These are phyloP conservation scores for Gamsiella multidivaricata DNA, from an alignment of 192 early-diverging fungal genomes.

Conservation along the genomic window DNA sequence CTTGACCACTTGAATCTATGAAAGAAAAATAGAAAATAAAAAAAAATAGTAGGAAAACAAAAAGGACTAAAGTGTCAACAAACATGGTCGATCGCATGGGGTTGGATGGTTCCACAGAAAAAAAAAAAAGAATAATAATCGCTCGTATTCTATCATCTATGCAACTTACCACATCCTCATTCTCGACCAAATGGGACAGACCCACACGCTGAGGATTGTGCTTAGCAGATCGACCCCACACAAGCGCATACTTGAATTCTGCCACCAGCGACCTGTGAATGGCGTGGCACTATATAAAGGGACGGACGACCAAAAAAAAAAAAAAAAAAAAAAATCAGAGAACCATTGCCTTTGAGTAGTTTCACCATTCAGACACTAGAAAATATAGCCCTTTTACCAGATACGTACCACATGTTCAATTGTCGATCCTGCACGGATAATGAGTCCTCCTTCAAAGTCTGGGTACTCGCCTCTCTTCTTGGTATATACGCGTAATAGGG, in stretches of 20 bases:
- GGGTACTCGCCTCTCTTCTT: constrained; percentile 95
- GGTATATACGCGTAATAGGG: constrained; percentile 94
- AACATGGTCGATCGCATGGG: too few species aligned
- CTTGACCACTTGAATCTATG: constrained; percentile 53
- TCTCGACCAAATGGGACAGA: constrained; percentile 80
- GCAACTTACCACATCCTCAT: constrained; percentile 90
- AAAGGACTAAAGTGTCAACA: not conserved
- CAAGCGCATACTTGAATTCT: constrained; percentile 95
- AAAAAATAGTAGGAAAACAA: not conserved
- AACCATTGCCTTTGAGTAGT: not conserved
- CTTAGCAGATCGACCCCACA: constrained; percentile 94
- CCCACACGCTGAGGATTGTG: constrained; percentile 98
- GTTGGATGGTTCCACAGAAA: too few species aligned
- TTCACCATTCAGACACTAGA: too few species aligned
- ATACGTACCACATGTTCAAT: constrained; percentile 77
- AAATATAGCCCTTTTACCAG: not conserved
- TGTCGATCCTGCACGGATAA: constrained; percentile 84
- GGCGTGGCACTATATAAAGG: constrained; percentile 68
- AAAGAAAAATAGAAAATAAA: not conserved
- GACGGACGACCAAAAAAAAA: not conserved
- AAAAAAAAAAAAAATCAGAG: not conserved
- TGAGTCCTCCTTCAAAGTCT: constrained; percentile 92
- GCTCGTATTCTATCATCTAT: too few species aligned
- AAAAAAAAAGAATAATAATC: not conserved
- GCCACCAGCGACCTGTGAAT: constrained; percentile 90